Percentiles rank a stretch among this genome's conserved stretches.
Conservation (phyloP, 306 rosid species). For the Medicago arabica region DNA sequence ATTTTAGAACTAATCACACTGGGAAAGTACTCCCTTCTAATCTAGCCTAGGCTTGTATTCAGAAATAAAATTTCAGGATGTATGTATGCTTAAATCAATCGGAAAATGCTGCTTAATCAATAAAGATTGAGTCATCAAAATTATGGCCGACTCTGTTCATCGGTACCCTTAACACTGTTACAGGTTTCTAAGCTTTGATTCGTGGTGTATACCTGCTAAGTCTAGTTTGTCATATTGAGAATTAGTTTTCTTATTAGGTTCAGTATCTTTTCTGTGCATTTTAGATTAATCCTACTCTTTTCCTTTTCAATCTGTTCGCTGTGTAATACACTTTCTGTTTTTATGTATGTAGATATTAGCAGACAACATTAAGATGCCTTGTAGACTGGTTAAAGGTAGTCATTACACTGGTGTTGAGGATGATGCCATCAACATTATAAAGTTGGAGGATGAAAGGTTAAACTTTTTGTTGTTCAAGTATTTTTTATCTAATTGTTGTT, state of each 20-base stretch:
- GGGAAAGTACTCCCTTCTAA: background rate
- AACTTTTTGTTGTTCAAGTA: conserved; percentile 33
- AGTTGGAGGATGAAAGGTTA: conserved; percentile 95
- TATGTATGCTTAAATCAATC: conserved; percentile 13
- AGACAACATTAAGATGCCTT: conserved; percentile 91
- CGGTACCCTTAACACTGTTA: background rate
- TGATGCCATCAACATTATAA: conserved; percentile 90
- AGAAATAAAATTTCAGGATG: background rate
- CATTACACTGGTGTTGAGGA: conserved; percentile 99
- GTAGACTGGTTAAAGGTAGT: conserved; percentile 95
- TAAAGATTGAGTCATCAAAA: conserved; percentile 3
- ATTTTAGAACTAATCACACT: conserved; percentile 1
- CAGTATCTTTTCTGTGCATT: conserved; percentile 20
- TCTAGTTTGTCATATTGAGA: conserved; percentile 38
- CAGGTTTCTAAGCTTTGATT: conserved; percentile 22
- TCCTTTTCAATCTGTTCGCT: conserved; percentile 33
- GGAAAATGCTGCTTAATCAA: conserved; percentile 1
- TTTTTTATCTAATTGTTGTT: conserved; percentile 40
- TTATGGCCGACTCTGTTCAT: background rate
- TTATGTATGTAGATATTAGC: conserved; percentile 81
- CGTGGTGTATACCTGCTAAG: conserved; percentile 1
- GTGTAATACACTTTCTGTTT: conserved; percentile 38
- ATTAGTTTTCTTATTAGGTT: conserved; percentile 19
- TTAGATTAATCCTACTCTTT: background rate
- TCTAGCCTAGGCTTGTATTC: conserved; percentile 4